A percentile compares a stretch with the other conserved stretches of the same genome.
Conservation (phyloP, 805 yeast genomes). For the Yarrowia sp. region DNA sequence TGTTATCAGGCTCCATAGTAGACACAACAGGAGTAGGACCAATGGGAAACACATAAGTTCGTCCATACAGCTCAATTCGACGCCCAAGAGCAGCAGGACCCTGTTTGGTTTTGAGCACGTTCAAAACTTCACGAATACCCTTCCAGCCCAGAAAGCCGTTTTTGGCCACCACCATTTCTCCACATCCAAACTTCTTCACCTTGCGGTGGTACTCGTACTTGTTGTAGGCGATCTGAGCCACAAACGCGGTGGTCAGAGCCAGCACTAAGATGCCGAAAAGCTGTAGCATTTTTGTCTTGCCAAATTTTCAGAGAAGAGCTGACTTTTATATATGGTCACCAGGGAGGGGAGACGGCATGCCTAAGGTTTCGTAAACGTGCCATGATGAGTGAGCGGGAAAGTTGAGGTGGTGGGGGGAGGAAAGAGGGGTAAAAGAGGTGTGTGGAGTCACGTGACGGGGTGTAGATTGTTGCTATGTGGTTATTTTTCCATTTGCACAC, state of each 20-base stretch:
- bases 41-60: background rate
- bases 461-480: background rate
- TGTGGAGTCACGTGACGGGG: background rate
- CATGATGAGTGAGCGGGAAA: conserved; percentile 3
- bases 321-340: background rate
- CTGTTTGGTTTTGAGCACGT: background rate
- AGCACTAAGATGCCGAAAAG: conserved; percentile 1
- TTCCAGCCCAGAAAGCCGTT: conserved; percentile 17
- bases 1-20: conserved; percentile 39
- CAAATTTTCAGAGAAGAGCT: too few relatives aligned
- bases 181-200: conserved; percentile 19
- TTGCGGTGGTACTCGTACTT: conserved; percentile 19
- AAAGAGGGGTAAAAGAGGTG: too few relatives aligned
- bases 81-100: conserved; percentile 1
- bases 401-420: too few relatives aligned
- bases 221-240: conserved; percentile 18
- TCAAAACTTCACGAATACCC: background rate
- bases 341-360: background rate
- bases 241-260: conserved; percentile 4
- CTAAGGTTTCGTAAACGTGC: background rate
- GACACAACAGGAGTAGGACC: conserved; percentile 24
- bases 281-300: conserved; percentile 5
- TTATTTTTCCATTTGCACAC: background rate
- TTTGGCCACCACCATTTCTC: background rate
- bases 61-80: background rate